phyloP scores from a whole-genome alignment of 495 filamentous ascomycete species.

The Podospora sp. region DNA sequence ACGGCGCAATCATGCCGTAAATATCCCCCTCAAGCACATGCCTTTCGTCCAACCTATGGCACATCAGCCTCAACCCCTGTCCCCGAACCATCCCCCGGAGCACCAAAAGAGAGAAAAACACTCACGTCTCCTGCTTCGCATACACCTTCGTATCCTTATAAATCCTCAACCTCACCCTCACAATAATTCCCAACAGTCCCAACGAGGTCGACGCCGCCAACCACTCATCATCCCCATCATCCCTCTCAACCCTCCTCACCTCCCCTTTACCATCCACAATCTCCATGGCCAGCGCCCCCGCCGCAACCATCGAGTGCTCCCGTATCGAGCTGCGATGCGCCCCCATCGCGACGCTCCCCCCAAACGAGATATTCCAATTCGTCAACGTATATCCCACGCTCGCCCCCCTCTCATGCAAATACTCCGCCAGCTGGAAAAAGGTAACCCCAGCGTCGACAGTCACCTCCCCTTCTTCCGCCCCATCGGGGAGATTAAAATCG shows the following conservation, averaged over 20 bases:
- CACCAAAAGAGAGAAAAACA: not conserved
- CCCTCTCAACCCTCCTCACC: conserved; percentile 42
- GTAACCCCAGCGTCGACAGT: conserved; percentile 44
- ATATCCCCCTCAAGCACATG: conserved; percentile 52
- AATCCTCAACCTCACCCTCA: conserved; percentile 49
- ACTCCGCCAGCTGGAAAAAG: conserved; percentile 54
- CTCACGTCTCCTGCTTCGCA: conserved; percentile 51
- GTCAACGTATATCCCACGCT: conserved; percentile 53
- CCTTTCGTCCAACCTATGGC: conserved; percentile 42
- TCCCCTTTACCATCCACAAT: conserved; percentile 51
- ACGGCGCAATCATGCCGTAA: conserved; percentile 51
- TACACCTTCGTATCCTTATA: conserved; percentile 53
- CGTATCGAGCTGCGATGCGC: conserved; percentile 50
- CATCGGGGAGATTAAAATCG: not conserved
- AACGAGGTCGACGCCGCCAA: conserved; percentile 52
- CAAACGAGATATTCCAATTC: conserved; percentile 57
- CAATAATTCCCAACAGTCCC: conserved; percentile 50
- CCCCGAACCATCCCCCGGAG: no score
- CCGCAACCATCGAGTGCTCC: conserved; percentile 55
- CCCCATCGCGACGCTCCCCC: conserved; percentile 53
- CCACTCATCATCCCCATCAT: conserved; percentile 49
- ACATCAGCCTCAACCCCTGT: not conserved
- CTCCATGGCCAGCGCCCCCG: conserved; percentile 49
- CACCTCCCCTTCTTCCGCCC: not conserved
- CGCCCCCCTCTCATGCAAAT: conserved; percentile 46